A percentile compares a stretch with the other conserved stretches of the same genome.
Evolutionary conservation across 108 stramenopile species (phyloP).

Genomic region (Cyclotella distinguenda): DNA sequence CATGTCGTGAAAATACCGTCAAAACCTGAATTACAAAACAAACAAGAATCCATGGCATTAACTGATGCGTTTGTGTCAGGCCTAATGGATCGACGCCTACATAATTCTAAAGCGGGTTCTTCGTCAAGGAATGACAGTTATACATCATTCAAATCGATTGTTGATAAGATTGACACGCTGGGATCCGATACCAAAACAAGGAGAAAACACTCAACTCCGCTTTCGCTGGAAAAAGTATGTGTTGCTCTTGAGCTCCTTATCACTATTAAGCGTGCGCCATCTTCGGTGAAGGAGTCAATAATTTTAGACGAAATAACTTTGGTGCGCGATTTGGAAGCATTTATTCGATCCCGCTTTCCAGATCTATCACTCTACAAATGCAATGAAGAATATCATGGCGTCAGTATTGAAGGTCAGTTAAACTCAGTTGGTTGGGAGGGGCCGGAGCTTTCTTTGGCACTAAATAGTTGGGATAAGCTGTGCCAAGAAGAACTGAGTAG

Average conservation of each 20-base stretch:
- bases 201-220: not conserved
- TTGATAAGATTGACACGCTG: slow-evolving; percentile 12
- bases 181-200: not conserved
- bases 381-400: slow-evolving; percentile 37
- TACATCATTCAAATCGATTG: slow-evolving; percentile 5
- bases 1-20: slow-evolving; percentile 26
- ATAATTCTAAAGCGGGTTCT: not conserved
- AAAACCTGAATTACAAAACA: slow-evolving; percentile 5
- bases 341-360: slow-evolving; percentile 21
- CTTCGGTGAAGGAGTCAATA: not conserved
- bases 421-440: slow-evolving; percentile 21
- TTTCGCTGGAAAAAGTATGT: slow-evolving; percentile 17
- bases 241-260: slow-evolving; percentile 42
- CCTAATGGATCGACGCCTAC: slow-evolving; percentile 3
- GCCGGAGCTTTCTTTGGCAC: slow-evolving; percentile 9
- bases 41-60: slow-evolving; percentile 25
- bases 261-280: slow-evolving; percentile 6
- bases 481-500: slow-evolving; percentile 12
- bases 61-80: slow-evolving; percentile 30
- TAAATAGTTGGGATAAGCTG: slow-evolving; percentile 24
- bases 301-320: slow-evolving; percentile 9
- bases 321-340: slow-evolving; percentile 21
- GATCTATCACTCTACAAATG: slow-evolving; percentile 21
- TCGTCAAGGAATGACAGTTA: not conserved
- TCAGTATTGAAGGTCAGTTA: slow-evolving; percentile 49